A percentile compares a stretch with the other conserved stretches of the same genome.
Conservation (phyloP, 176 grass and related monocot species). For the Miscanthus lutarioriparius region DNA sequence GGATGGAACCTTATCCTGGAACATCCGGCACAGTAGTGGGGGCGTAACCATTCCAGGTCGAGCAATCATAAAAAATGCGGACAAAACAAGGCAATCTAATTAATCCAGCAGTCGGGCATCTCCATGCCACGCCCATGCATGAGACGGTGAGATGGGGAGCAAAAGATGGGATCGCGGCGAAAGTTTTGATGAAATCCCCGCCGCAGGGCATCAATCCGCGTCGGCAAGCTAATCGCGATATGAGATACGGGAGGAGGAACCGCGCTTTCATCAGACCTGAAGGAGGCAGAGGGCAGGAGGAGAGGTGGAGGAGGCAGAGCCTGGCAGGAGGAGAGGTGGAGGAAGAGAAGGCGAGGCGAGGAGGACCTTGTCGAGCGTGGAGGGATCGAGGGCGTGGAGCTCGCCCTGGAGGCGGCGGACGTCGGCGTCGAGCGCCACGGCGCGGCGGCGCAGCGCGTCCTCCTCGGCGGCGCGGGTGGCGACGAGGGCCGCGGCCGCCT, state of each 20-base stretch:
- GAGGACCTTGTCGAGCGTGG: slow-evolving; percentile 57
- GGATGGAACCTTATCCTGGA: background rate
- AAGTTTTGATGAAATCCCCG: background rate
- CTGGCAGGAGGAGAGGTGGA: background rate
- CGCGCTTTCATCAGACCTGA: background rate
- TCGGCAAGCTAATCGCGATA: slow-evolving; percentile 1
- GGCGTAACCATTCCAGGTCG: background rate
- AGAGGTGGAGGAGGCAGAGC: background rate
- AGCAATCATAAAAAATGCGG: background rate
- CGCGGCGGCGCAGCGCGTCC: slow-evolving; percentile 69
- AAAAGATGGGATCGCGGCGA: background rate
- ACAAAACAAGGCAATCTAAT: background rate
- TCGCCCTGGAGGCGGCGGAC: slow-evolving; percentile 56
- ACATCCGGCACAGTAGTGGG: background rate
- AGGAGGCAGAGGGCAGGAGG: background rate
- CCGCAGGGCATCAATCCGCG: background rate
- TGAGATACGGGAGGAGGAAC: background rate
- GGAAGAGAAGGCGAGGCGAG: background rate
- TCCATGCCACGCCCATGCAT: background rate
- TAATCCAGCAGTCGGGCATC: background rate
- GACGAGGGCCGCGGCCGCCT: slow-evolving; percentile 53
- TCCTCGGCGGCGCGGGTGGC: slow-evolving; percentile 53
- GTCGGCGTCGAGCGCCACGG: slow-evolving; percentile 65
- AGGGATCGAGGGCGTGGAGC: slow-evolving; percentile 32
- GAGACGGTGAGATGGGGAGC: background rate